phyloP scores from a whole-genome alignment of 2,329 filamentous ascomycete species.

The Cordyceps cateniannulata region DNA sequence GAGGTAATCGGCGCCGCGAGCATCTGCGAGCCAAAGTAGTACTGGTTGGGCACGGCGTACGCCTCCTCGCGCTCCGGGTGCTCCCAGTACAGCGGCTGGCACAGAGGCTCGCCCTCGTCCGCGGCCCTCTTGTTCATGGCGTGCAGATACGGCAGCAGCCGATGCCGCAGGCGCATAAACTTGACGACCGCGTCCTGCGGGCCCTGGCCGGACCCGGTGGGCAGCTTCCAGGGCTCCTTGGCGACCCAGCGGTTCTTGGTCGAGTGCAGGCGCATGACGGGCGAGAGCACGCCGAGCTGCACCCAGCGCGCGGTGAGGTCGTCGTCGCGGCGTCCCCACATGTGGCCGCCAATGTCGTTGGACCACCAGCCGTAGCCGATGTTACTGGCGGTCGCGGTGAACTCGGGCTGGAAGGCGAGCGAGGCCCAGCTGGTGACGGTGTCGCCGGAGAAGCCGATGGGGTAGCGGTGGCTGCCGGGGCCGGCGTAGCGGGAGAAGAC shows the following conservation, averaged over 20 bases:
- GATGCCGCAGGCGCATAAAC: conserved; percentile 49
- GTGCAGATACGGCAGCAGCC: conserved; percentile 54
- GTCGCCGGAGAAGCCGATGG: conserved; percentile 59
- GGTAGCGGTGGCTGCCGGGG: conserved; percentile 51
- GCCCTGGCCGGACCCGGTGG: conserved; percentile 26
- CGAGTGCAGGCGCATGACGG: conserved; percentile 50
- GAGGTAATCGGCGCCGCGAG: conserved; percentile 51
- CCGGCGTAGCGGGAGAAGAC: conserved; percentile 45
- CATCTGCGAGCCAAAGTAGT: conserved; percentile 50
- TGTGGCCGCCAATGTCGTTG: conserved; percentile 56
- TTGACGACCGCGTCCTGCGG: conserved; percentile 38
- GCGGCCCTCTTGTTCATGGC: conserved; percentile 46
- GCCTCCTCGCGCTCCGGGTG: conserved; percentile 45
- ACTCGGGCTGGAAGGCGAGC: conserved; percentile 58
- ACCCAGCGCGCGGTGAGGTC: conserved; percentile 51
- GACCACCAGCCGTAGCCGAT: conserved; percentile 62
- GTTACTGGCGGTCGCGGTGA: conserved; percentile 43
- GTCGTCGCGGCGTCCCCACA: conserved; percentile 44
- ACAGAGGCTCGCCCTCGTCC: conserved; percentile 40
- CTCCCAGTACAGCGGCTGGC: conserved; percentile 59
- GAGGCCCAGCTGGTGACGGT: conserved; percentile 53
- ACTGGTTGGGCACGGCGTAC: conserved; percentile 52
- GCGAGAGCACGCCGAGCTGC: conserved; percentile 50
- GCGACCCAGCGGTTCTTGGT: conserved; percentile 50
- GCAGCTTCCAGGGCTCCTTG: conserved; percentile 57